Conservation (phyloP, 2,329 filamentous ascomycete genomes). For the Monosporascus sp. region DNA sequence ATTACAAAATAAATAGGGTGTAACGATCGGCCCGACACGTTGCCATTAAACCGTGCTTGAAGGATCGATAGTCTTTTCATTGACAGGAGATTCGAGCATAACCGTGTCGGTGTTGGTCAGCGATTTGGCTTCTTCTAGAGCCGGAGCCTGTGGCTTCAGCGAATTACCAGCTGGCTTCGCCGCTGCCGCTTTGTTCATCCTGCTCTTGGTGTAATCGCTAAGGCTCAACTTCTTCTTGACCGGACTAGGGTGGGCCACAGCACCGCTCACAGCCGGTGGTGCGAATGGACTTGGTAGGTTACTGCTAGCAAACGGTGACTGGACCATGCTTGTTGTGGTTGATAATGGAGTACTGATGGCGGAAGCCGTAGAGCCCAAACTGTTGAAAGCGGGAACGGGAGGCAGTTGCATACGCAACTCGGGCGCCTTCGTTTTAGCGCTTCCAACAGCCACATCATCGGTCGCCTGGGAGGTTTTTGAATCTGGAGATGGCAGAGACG, state of each 20-base stretch:
- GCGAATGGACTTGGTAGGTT: constrained; percentile 39
- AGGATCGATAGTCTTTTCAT: constrained; percentile 25
- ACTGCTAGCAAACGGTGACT: constrained; percentile 44
- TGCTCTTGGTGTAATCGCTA: constrained; percentile 59
- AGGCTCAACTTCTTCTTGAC: constrained; percentile 63
- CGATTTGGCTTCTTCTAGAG: constrained; percentile 35
- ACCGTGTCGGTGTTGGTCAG: constrained; percentile 27
- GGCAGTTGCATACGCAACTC: constrained; percentile 49
- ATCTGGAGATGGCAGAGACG: constrained; percentile 21
- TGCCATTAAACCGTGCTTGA: constrained; percentile 3
- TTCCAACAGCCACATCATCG: not conserved
- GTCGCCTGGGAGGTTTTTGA: constrained; percentile 2
- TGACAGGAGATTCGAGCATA: constrained; percentile 28
- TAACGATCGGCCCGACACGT: constrained; percentile 3
- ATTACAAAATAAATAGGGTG: constrained; percentile 25
- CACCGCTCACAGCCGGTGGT: constrained; percentile 35
- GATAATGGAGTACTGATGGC: constrained; percentile 42
- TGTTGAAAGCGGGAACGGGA: constrained; percentile 46
- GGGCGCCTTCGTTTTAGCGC: constrained; percentile 16
- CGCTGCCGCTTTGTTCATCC: constrained; percentile 49
- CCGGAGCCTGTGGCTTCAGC: constrained; percentile 32
- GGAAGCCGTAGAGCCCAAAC: constrained; percentile 26
- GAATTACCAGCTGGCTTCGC: constrained; percentile 32
- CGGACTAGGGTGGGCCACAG: constrained; percentile 48
- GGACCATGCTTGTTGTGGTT: constrained; percentile 34